Conservation (phyloP, 2,329 filamentous ascomycete genomes). For the Sclerotinia sclerotiorum region DNA sequence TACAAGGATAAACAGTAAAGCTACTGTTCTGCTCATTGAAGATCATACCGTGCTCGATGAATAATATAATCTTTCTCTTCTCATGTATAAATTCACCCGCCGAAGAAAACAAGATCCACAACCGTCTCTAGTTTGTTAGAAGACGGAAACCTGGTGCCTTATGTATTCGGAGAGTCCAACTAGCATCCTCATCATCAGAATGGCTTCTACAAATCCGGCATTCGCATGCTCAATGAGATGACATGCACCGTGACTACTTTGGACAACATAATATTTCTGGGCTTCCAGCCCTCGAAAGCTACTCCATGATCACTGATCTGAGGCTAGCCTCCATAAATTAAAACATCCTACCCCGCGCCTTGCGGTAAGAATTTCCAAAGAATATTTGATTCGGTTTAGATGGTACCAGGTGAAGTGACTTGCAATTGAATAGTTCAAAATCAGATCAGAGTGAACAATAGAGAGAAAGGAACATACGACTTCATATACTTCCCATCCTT, state of each 20-base stretch:
- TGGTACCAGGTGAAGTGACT: not conserved
- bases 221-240: conserved; percentile 32
- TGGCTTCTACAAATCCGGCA: conserved; percentile 27
- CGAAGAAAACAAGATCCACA: conserved; percentile 28
- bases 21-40: not conserved
- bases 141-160: conserved; percentile 21
- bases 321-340: not conserved
- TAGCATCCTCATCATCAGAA: conserved; percentile 16
- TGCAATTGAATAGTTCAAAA: not conserved
- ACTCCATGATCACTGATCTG: not conserved
- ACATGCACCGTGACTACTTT: conserved; percentile 15
- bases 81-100: conserved; percentile 29
- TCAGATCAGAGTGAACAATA: not conserved
- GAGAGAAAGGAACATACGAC: not conserved
- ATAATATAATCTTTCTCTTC: conserved; percentile 26
- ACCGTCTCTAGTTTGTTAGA: conserved; percentile 18
- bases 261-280: conserved; percentile 26
- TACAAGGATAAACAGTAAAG: conserved; percentile 22
- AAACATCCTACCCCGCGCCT: not conserved
- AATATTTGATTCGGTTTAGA: not conserved
- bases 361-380: not conserved
- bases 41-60: conserved; percentile 29
- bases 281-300: conserved; percentile 25
- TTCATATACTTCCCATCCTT: not conserved
- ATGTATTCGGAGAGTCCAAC: conserved; percentile 23